phyloP scores from a whole-genome alignment of 2,329 filamentous ascomycete genomes.

The Penicillium sp. region DNA sequence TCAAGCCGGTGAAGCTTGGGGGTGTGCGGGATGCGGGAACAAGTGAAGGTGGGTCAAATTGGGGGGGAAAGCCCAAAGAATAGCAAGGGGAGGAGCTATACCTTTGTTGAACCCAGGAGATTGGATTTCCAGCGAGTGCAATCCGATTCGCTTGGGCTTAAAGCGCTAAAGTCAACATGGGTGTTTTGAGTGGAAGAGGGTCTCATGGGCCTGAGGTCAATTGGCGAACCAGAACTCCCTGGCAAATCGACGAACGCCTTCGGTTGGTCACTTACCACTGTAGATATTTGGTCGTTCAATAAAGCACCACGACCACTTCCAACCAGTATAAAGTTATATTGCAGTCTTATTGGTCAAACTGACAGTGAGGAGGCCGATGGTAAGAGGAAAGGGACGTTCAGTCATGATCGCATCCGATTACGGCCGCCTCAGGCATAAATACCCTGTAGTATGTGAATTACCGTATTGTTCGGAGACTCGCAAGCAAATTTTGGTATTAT shows the following conservation, averaged over 20 bases:
- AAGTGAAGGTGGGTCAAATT: constrained; percentile 31
- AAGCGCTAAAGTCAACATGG: constrained; percentile 14
- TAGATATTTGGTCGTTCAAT: neutral
- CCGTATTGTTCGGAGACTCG: neutral
- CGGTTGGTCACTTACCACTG: constrained; percentile 21
- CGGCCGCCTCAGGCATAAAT: neutral
- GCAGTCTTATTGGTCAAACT: neutral
- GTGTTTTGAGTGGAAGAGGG: constrained; percentile 22
- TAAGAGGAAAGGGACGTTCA: neutral
- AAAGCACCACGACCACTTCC: neutral
- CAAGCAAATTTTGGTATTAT: neutral
- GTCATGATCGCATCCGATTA: constrained; percentile 1
- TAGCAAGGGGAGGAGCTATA: constrained; percentile 12
- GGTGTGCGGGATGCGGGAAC: constrained; percentile 31
- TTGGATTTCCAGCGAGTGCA: constrained; percentile 5
- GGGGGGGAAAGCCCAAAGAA: constrained; percentile 23
- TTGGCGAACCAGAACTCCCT: constrained; percentile 42
- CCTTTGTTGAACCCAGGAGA: constrained; percentile 18
- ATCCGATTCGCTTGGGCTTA: constrained; percentile 26
- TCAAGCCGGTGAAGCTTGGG: constrained; percentile 21
- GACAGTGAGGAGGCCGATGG: neutral
- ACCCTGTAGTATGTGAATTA: neutral
- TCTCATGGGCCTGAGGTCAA: constrained; percentile 33
- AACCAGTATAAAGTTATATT: neutral
- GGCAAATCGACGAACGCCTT: constrained; percentile 18